A percentile compares a stretch with the other conserved stretches of the same genome.
Conservation (phyloP, 2,329 filamentous ascomycete species). For the Huntiella omanensis region DNA sequence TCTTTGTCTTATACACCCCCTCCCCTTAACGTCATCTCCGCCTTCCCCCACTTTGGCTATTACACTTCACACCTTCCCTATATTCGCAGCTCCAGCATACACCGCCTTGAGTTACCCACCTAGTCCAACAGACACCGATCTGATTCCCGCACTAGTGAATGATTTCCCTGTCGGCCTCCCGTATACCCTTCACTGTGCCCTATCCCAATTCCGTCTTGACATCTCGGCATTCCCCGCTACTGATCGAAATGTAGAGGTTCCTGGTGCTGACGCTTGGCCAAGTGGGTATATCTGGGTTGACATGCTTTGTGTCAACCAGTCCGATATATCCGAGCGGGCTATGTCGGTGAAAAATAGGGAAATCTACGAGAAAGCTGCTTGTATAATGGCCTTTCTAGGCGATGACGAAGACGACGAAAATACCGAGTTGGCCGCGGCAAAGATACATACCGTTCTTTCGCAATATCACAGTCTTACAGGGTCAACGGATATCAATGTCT, state of each 20-base stretch:
- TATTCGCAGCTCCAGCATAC: conserved; percentile 12
- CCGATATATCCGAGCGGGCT: conserved; percentile 11
- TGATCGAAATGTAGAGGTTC: background rate
- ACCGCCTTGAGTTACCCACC: conserved; percentile 15
- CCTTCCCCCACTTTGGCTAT: background rate
- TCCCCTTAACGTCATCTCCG: background rate
- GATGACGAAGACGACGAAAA: conserved; percentile 5
- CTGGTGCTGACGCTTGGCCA: conserved; percentile 7
- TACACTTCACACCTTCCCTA: conserved; percentile 7
- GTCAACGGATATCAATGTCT: background rate
- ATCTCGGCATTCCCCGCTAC: conserved; percentile 7
- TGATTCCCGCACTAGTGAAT: conserved; percentile 13
- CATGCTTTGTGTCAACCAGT: conserved; percentile 16
- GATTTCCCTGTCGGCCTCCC: conserved; percentile 13
- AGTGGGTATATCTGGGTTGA: conserved; percentile 15
- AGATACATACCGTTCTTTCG: conserved; percentile 11
- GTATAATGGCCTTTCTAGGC: conserved; percentile 12
- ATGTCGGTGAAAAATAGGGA: no score
- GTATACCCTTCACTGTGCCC: conserved; percentile 15
- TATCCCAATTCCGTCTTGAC: conserved; percentile 14
- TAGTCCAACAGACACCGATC: no score
- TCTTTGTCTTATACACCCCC: background rate
- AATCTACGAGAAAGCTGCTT: conserved; percentile 14
- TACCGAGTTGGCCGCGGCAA: conserved; percentile 9
- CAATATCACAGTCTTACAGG: conserved; percentile 6